Evolutionary conservation across 164 flowering plant genomes (phyloP), one percentile per base, ranked within the genome.

Genomic region (Piper longum): DNA sequence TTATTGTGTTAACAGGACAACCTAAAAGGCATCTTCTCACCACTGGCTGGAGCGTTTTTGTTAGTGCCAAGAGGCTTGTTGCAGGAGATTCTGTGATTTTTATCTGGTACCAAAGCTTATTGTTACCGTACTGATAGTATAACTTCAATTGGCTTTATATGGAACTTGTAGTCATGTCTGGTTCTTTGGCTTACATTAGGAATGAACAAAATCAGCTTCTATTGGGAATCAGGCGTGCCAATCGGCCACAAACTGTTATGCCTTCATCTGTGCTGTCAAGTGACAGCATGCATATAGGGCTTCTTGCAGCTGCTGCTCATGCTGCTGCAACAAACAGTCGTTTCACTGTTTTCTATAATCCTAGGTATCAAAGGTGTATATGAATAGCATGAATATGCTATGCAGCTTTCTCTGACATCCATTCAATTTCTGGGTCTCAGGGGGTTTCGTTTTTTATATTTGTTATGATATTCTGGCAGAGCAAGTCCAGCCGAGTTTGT

Each of bases 291-390:
- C 96, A 87, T 73, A 83, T 89, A 61, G 96, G 96, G 57, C 88
- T 89, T 57, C 93, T 89, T 69, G 93, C 93, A 67, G 93, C 96
- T 62, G 96, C 96, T 54, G 96, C 96, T 58, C 96, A 89, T 79
- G 96, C 96, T 63, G 87, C 96, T 60, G 83, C 91, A 9, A 89
- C 96, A 45, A 86, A 83, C 66, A 89, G 96, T 72, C 80, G 96
- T 66, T 89, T 89, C 75, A 86, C 91, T 13, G 71, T 89, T 8
- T 89, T 89, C 63, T 89, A 81, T 68, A 86, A 89, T 65, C 96
- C 96, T 60, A 83, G 92, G 96, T 83, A 66, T 64, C 18, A 54
- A 26, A 41, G 51, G 41, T 48, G 45, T 18, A 26, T 67, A 41
- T 61, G 56, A 14, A 6, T 61, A 54, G 5, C 55, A 18, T 45